Conservation (phyloP, 768 basidiomycete species). For the Hemileccinum rubropunctum region DNA sequence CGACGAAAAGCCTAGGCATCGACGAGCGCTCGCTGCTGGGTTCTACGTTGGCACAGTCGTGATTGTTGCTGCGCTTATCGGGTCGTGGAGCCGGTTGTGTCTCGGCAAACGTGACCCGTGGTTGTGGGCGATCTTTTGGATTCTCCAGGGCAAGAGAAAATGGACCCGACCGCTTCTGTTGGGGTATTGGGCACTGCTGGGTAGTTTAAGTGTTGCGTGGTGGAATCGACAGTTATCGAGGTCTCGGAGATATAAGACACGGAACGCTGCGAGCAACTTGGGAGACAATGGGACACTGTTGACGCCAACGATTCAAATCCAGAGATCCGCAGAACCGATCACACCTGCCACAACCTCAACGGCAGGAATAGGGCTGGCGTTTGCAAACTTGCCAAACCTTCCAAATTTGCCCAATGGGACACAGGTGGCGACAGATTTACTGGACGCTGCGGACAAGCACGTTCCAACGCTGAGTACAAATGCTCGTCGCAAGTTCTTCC, state of each 20-base stretch:
- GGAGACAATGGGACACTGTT: conserved; percentile 36
- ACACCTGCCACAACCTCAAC: conserved; percentile 13
- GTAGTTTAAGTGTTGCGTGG: conserved; percentile 83
- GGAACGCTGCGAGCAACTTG: conserved; percentile 34
- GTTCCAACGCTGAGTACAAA: conserved; percentile 90
- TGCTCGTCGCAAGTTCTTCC: conserved; percentile 94
- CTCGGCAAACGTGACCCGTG: conserved; percentile 81
- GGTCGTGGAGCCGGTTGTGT: conserved; percentile 90
- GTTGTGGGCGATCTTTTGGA: conserved; percentile 78
- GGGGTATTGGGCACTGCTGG: conserved; percentile 81
- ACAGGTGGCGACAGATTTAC: conserved; percentile 55
- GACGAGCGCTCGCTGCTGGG: conserved; percentile 77
- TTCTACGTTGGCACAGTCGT: conserved; percentile 78
- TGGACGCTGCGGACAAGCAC: conserved; percentile 87
- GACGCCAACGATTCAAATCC: conserved; percentile 22
- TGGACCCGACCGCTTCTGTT: conserved; percentile 81
- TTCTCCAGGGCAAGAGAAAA: conserved; percentile 68
- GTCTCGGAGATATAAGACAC: conserved; percentile 61
- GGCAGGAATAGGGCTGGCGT: conserved; percentile 33
- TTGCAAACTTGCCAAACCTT: conserved; percentile 50
- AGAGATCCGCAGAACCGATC: conserved; percentile 17
- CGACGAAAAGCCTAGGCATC: conserved; percentile 77
- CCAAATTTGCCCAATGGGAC: conserved; percentile 55
- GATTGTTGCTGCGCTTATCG: conserved; percentile 80
- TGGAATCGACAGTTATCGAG: conserved; percentile 92